Evolutionary conservation across 805 yeast genomes (phyloP), one percentile per base, ranked within the genome.

Genomic region (Ogataea methanolica): DNA sequence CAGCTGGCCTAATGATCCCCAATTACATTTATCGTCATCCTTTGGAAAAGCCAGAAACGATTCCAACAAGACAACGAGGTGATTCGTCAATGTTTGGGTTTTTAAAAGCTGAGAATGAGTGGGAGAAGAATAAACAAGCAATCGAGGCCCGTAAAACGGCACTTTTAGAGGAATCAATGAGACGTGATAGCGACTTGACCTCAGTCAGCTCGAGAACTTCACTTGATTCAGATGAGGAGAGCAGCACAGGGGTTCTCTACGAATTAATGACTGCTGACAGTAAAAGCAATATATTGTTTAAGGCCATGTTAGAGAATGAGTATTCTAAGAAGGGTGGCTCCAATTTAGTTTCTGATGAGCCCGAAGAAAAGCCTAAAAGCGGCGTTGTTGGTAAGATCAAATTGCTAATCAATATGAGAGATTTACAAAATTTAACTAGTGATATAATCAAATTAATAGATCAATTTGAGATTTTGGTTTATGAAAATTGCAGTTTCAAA

Each of bases 11-110:
- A 3, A 73, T 90, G 69, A 68, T 85, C 1, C 92, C 95, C 0
- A 88, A 84, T 4, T 90, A 83, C 58, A 68, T 78, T 17, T 71
- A 75, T 43, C 71, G 88, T 44, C 94, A 88, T 60, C 94, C 94
- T 0, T 63, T 77, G 52, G 66, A 69, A 21, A 68, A 70, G 15
- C 73, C 75, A 0, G 69, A 70, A 7, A 59, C 81, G 2, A 61
- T 74, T 2, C 72, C 72, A 19, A 72, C 73, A 15, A 70, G 73
- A 42, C 71, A 66, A 31, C 60, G 84, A 40, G 86, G 87, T 1
- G 80, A 78, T 46, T 36, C 47, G 9, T 74, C 84, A 0, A 58
- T 80, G 3, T 59, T 82, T 46, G 77, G 75, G 9, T 65, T 65
- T 49, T 46, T 66, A 39, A 43, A 46, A 14, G 26, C 42, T 3